Base-by-base conservation (phyloP, 164 flowering plant species). In the Berberis vulgaris region DNA sequence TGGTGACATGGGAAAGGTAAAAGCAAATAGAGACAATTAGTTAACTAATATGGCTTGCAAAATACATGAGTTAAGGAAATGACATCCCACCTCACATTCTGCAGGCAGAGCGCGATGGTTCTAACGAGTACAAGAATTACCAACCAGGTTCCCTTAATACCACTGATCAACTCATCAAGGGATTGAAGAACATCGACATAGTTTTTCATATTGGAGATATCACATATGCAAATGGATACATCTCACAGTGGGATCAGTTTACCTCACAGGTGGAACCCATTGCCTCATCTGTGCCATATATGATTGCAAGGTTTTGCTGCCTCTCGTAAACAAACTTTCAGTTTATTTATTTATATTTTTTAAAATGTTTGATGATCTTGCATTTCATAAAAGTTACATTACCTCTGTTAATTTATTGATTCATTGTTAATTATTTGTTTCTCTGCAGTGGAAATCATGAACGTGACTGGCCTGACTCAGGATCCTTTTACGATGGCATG, bases 201-300 rank as follows among this genome's bases (percentile, higher is more conserved):
- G 92, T 91, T 13, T 87, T 91, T 66, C 96, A 87, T 52, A 89
- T 89, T 2, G 98, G 98, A 62, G 96, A 92, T 67, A 55, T 89
- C 44, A 7, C 82, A 26, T 89, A 89, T 72, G 72, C 98, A 49
- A 92, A 87, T 71, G 96, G 96, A 42, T 92, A 86, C 58, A 57
- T 92, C 60, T 92, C 96, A 4, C 96, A 89, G 65, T 92, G 98
- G 96, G 98, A 92, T 68, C 98, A 89, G 68, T 92, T 89, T 71
- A 89, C 98, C 0, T 66, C 91, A 49, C 91, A 83, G 72, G 82
- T 92, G 45, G 86, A 82, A 65, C 96, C 98, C 12, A 86, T 92
- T 58, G 81, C 96, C 43, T 87, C 98, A 55, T 60, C 79, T 38
- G 87, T 83, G 7, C 95, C 98, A 26, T 89, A 87, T 67, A 92